Evolutionary conservation across 805 yeast species (phyloP).

Genomic region (Torulaspora maleeae): DNA sequence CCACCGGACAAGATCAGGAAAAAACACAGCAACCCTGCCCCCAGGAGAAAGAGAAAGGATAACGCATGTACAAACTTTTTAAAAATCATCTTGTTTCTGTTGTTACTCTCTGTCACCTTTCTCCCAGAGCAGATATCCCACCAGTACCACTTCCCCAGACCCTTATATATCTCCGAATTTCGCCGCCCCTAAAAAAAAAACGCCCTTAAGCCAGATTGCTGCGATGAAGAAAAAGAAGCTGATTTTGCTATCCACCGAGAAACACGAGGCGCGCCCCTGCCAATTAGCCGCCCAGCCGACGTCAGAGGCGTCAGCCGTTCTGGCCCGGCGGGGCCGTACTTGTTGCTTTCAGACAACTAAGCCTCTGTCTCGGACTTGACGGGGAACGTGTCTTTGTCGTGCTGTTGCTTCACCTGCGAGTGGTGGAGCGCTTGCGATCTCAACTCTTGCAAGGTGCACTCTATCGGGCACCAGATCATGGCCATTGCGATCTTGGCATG

Average conservation of each 20-base stretch:
- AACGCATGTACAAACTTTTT: slow-evolving; percentile 30
- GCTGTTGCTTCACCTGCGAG: neutral
- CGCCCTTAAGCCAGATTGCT: neutral
- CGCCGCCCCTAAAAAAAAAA: slow-evolving; percentile 4
- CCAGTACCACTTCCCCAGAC: neutral
- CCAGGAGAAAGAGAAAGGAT: slow-evolving; percentile 38
- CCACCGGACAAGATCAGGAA: slow-evolving; percentile 66
- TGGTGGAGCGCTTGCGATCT: slow-evolving; percentile 11
- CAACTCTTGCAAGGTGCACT: slow-evolving; percentile 23
- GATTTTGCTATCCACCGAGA: too few relatives aligned
- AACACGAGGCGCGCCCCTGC: too few relatives aligned
- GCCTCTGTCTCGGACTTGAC: neutral
- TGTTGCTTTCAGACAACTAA: neutral
- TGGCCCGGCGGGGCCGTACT: too few relatives aligned
- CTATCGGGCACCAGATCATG: slow-evolving; percentile 25
- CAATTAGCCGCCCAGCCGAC: slow-evolving; percentile 4
- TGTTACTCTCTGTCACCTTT: neutral
- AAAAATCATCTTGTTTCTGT: slow-evolving; percentile 15
- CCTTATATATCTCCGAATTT: slow-evolving; percentile 1
- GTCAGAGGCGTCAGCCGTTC: too few relatives aligned
- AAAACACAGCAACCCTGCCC: slow-evolving; percentile 51
- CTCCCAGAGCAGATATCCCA: neutral
- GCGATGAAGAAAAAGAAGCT: neutral
- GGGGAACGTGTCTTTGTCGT: neutral
- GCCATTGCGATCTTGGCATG: neutral